Evolutionary conservation across 1,139 yeast genomes (phyloP).

Genomic region (Torulaspora pretoriensis): DNA sequence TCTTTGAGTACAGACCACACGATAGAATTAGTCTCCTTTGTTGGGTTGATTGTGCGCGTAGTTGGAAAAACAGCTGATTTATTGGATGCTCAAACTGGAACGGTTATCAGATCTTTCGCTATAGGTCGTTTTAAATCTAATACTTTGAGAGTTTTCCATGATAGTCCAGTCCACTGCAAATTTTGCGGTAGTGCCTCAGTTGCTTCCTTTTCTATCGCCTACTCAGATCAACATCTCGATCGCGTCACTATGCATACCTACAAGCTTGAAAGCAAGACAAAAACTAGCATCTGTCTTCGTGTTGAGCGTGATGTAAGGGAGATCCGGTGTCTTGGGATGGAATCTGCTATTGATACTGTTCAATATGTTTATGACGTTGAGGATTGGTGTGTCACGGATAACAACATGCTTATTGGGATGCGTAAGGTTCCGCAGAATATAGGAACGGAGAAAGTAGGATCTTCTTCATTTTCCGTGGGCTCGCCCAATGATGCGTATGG

Average conservation of each 20-base stretch:
- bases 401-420: constrained; percentile 74
- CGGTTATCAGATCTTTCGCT: constrained; percentile 48
- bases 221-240: constrained; percentile 56
- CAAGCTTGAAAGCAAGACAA: constrained; percentile 67
- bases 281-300: constrained; percentile 75
- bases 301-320: constrained; percentile 92
- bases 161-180: constrained; percentile 81
- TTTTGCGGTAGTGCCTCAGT: constrained; percentile 89
- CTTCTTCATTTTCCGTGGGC: constrained; percentile 16
- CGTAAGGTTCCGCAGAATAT: constrained; percentile 41
- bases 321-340: constrained; percentile 82
- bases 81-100: constrained; percentile 76
- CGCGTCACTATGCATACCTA: constrained; percentile 69
- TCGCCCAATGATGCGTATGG: constrained; percentile 9
- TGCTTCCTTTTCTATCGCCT: constrained; percentile 64
- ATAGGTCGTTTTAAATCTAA: constrained; percentile 59
- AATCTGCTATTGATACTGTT: constrained; percentile 65
- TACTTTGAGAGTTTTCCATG: constrained; percentile 65
- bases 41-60: constrained; percentile 66
- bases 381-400: constrained; percentile 74
- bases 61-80: constrained; percentile 54
- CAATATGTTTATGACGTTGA: constrained; percentile 62
- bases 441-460: constrained; percentile 9
- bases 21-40: constrained; percentile 54
- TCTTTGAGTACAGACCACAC: constrained; percentile 29